These are phyloP conservation scores for Bruguiera hainesii DNA, from an alignment of 441 rosid species.

Conservation along the genomic window DNA sequence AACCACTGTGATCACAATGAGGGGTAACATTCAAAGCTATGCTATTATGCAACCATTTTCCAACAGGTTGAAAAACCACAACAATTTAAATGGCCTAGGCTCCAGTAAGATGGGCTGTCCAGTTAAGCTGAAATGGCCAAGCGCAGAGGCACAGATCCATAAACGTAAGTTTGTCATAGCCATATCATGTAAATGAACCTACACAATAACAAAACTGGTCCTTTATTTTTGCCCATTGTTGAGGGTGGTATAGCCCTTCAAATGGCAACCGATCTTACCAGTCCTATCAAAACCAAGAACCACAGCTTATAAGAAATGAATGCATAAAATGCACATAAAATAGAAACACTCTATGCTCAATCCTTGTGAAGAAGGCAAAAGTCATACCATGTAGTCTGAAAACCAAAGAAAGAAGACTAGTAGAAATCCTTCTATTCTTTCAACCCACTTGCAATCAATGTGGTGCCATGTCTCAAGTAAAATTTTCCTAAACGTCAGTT, in stretches of 20 bases:
- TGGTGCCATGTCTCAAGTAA: background rate
- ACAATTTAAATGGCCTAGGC: background rate
- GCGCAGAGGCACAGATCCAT: background rate
- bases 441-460: background rate
- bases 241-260: background rate
- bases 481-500: background rate
- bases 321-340: background rate
- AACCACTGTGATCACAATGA: background rate
- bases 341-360: background rate
- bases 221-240: background rate
- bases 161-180: background rate
- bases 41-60: background rate
- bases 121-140: background rate
- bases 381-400: no score
- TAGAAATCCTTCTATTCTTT: constrained; percentile 4
- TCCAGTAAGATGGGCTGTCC: background rate
- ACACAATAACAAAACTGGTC: background rate
- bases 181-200: background rate
- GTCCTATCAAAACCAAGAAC: background rate
- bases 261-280: background rate
- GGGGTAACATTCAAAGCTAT: background rate
- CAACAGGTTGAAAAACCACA: background rate
- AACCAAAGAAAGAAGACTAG: background rate
- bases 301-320: background rate
- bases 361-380: background rate